Base-by-base conservation (phyloP, 352 stramenopile genomes). In the Phytopythium ostracodes region DNA sequence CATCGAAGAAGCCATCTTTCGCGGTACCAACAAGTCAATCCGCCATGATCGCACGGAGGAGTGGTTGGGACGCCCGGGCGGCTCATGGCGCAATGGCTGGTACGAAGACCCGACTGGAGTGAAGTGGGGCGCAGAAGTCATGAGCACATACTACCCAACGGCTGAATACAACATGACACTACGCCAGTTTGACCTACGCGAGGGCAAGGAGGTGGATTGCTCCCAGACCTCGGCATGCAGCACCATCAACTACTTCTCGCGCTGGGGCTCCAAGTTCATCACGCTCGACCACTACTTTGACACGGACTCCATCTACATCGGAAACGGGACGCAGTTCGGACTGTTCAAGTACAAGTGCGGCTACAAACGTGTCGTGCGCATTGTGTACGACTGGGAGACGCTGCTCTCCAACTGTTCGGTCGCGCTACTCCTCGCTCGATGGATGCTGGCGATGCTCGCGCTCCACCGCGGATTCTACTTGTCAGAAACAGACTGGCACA, bases 281-380 rank as follows among this genome's bases (percentile, higher is more conserved):
- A 18, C 33, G 60, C 52, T 68, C 7, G 59, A 76, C 4, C 62
- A 73, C 20, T 68, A 75, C 51, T 75, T 56, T 15, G 56, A 58
- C 6, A 59, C 63, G 17, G 60, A 74, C 25, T 62, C 65, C 25
- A 51, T 67, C 14, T 63, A 54, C 20, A 24, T 17, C 58, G 20
- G 62, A 56, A 1, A 70, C 64, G 52, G 52, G 1, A n/a, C 15
- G 20, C 33, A 44, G 20, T 24, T n/a, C 18, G 51, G 51, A 9
- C 10, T 57, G 14, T 57, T 57, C 18, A 17, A 9, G 24, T 57
- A 57, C 51, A 31, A 29, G 9, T 31, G 51, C 31, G 51, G 15
- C 3, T 57, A 57, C 18, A 18, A 57, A 31, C 51, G 51, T 7
- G 46, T 44, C 51, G 51, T 57, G 9, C 25, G 11, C 6, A 29